Conservation (phyloP, 208 protist genomes). For the Leishmania tropica region DNA sequence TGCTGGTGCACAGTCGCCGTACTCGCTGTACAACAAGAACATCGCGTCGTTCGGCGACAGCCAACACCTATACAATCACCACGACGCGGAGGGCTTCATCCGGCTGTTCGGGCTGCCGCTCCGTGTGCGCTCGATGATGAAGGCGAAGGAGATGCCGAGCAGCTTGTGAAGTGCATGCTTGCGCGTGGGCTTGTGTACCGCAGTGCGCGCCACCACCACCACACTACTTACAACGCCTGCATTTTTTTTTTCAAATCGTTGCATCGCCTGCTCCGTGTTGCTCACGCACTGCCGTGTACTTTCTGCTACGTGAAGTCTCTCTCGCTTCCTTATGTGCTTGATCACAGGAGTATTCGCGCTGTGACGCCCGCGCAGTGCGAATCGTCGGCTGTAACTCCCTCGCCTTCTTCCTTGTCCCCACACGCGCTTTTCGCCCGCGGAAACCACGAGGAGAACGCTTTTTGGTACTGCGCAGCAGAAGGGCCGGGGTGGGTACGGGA, state of each 20-base stretch:
- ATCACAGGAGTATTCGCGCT: not conserved
- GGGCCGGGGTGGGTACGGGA: not conserved
- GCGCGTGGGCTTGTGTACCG: not conserved
- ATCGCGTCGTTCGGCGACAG: constrained; percentile 37
- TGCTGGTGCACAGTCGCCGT: constrained; percentile 21
- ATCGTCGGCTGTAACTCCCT: not conserved
- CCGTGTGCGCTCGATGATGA: not conserved
- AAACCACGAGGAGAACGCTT: not conserved
- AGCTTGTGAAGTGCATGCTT: not conserved
- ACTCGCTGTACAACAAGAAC: constrained; percentile 38
- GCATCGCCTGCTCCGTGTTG: not conserved
- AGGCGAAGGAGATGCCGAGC: not conserved
- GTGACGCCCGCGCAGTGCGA: not conserved
- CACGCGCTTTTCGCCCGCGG: not conserved
- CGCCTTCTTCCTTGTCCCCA: not conserved
- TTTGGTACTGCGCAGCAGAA: not conserved
- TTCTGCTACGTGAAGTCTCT: not conserved
- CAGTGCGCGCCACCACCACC: not conserved
- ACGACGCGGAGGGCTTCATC: constrained; percentile 37
- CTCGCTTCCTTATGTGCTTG: not conserved
- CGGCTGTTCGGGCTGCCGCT: constrained; percentile 37
- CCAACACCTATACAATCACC: constrained; percentile 35
- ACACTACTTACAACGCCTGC: not conserved
- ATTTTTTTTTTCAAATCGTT: not conserved
- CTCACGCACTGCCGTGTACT: not conserved